Conservation (phyloP, 139 green algal genomes). For the Tetraselmis striata region DNA sequence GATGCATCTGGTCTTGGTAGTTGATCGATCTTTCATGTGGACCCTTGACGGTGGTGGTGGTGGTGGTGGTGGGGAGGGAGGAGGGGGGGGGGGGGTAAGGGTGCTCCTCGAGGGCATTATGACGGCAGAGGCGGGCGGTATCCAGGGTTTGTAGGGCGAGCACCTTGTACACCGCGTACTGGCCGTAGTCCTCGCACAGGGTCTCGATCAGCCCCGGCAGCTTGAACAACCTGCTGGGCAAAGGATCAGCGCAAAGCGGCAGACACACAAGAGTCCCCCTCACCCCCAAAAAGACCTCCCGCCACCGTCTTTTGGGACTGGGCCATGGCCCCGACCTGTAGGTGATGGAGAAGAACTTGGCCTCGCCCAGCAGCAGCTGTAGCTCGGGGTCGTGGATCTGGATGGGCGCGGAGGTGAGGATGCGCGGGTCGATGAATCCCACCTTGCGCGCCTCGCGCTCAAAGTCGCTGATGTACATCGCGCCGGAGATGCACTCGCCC, state of each 20-base stretch:
- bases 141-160: no score
- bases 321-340: conserved; percentile 65
- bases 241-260: background rate
- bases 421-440: conserved; percentile 78
- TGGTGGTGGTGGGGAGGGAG: no score
- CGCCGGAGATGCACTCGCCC: conserved; percentile 90
- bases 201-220: conserved; percentile 73
- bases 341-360: conserved; percentile 88
- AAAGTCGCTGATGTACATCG: conserved; percentile 93
- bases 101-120: no score
- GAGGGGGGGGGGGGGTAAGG: no score
- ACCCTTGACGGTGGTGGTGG: no score
- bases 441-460: conserved; percentile 54
- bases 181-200: conserved; percentile 83
- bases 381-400: conserved; percentile 72
- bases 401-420: conserved; percentile 52
- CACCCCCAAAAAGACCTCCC: no score
- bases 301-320: no score
- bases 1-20: no score
- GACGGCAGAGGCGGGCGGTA: no score
- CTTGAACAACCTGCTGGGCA: conserved; percentile 84
- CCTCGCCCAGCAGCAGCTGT: conserved; percentile 63
- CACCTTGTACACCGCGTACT: conserved; percentile 55
- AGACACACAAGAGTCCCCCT: no score
- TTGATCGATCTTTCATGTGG: no score